Evolutionary conservation across 2,329 filamentous ascomycete genomes (phyloP).

Genomic region (Huntiella moniliformis): DNA sequence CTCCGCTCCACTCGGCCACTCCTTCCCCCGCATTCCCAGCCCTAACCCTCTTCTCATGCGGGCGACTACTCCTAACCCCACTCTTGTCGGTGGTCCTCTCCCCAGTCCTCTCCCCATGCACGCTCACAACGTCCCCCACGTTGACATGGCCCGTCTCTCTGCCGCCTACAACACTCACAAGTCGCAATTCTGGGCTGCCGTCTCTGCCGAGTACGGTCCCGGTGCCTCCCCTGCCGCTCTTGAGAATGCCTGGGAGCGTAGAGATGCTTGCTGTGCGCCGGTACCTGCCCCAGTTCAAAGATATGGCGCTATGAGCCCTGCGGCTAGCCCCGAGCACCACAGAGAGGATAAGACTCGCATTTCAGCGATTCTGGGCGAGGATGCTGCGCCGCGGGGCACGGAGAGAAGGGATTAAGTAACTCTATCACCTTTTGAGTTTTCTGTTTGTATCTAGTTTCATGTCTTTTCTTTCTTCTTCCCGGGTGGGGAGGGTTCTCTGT

Average conservation of each 20-base stretch:
- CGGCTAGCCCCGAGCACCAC: slow-evolving; percentile 29
- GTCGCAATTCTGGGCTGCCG: slow-evolving; percentile 50
- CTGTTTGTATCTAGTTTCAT: slow-evolving; percentile 6
- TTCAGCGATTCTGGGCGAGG: slow-evolving; percentile 41
- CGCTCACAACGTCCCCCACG: slow-evolving; percentile 20
- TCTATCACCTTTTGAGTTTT: slow-evolving; percentile 6
- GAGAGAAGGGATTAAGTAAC: slow-evolving; percentile 16
- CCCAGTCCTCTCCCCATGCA: slow-evolving; percentile 22
- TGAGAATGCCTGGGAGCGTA: slow-evolving; percentile 49
- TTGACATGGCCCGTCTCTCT: slow-evolving; percentile 48
- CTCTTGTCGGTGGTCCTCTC: neutral
- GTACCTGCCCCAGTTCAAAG: slow-evolving; percentile 8
- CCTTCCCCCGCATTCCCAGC: slow-evolving; percentile 9
- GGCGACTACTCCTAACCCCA: slow-evolving; percentile 21
- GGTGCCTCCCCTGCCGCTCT: slow-evolving; percentile 42
- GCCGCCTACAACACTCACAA: slow-evolving; percentile 53
- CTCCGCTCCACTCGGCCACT: slow-evolving; percentile 20
- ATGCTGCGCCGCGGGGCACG: slow-evolving; percentile 32
- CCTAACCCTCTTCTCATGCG: slow-evolving; percentile 20
- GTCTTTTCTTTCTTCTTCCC: slow-evolving; percentile 4
- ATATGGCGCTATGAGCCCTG: slow-evolving; percentile 31
- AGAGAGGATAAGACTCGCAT: slow-evolving; percentile 39
- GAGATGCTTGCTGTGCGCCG: slow-evolving; percentile 1
- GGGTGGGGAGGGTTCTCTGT: neutral
- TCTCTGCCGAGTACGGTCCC: slow-evolving; percentile 53